These are phyloP conservation scores for Litchi chinensis DNA, from an alignment of 345 rosid genomes.

Conservation along the genomic window DNA sequence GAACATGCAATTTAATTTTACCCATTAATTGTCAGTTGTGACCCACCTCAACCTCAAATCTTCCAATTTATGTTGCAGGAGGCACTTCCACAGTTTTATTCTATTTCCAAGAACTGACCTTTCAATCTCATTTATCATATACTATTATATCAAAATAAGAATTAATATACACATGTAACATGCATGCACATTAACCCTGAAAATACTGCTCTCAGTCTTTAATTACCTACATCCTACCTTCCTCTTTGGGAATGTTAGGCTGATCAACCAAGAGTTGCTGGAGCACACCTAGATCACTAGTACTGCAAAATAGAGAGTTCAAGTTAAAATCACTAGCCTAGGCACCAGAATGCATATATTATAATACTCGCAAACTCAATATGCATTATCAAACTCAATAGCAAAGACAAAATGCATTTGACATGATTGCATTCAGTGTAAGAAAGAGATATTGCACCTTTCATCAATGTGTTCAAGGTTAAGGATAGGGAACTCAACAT, in stretches of 20 bases:
- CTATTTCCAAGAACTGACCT: neutral
- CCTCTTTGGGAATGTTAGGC: constrained; percentile 72
- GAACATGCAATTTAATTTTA: neutral
- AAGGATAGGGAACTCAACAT: constrained; percentile 11
- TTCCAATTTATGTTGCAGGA: neutral
- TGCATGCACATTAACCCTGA: neutral
- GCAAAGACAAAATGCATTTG: neutral
- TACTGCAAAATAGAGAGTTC: constrained; percentile 41
- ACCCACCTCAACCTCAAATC: neutral
- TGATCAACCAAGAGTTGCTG: constrained; percentile 78
- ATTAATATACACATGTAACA: neutral
- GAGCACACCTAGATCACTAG: constrained; percentile 57
- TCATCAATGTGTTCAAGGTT: constrained; percentile 6
- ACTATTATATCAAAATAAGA: neutral
- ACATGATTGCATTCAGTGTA: neutral
- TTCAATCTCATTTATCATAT: neutral
- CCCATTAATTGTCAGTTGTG: neutral
- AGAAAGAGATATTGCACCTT: neutral
- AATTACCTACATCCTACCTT: constrained; percentile 45
- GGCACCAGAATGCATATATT: constrained; percentile 10
- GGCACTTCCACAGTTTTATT: neutral
- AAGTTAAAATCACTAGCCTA: constrained; percentile 3
- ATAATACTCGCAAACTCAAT: neutral
- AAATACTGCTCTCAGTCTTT: too few relatives aligned
- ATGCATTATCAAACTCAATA: neutral